phyloP scores from a whole-genome alignment of 495 filamentous ascomycete genomes.

The Aspergillus cavernicola region DNA sequence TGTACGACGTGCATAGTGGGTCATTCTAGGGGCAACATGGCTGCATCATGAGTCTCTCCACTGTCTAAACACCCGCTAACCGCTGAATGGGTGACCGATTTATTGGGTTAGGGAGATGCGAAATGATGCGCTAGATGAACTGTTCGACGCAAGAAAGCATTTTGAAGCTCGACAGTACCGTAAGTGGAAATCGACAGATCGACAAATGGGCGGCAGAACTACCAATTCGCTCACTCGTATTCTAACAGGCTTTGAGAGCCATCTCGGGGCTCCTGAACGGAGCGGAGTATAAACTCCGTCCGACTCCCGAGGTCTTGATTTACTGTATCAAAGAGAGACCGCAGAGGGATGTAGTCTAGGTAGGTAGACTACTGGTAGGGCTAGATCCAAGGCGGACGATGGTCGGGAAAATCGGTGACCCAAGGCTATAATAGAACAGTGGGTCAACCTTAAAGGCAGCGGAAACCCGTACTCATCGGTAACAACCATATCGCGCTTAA shows the following conservation, averaged over 20 bases:
- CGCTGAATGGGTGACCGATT: conserved; percentile 1
- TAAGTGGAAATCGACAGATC: not conserved
- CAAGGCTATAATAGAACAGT: not conserved
- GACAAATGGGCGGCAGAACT: not conserved
- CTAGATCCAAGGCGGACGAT: not conserved
- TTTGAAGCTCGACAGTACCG: not conserved
- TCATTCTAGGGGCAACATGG: conserved; percentile 9
- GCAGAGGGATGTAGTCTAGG: not conserved
- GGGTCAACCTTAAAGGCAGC: not conserved
- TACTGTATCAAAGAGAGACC: too few relatives aligned
- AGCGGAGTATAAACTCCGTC: not conserved
- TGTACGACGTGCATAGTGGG: conserved; percentile 25
- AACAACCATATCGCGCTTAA: not conserved
- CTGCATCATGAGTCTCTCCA: conserved; percentile 18
- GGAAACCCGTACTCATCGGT: not conserved
- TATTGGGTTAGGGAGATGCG: not conserved
- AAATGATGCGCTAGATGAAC: not conserved
- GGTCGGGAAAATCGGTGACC: not conserved
- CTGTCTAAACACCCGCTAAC: conserved; percentile 8
- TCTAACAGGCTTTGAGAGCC: not conserved
- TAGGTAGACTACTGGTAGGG: not conserved
- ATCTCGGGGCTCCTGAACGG: not conserved
- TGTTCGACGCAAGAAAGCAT: conserved; percentile 3
- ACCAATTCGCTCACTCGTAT: conserved; percentile 1
- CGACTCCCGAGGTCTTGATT: too few relatives aligned